Percentiles rank a stretch among this genome's conserved stretches.
Evolutionary conservation across 2,329 filamentous ascomycete species (phyloP).

Genomic region (Neurospora sp.): DNA sequence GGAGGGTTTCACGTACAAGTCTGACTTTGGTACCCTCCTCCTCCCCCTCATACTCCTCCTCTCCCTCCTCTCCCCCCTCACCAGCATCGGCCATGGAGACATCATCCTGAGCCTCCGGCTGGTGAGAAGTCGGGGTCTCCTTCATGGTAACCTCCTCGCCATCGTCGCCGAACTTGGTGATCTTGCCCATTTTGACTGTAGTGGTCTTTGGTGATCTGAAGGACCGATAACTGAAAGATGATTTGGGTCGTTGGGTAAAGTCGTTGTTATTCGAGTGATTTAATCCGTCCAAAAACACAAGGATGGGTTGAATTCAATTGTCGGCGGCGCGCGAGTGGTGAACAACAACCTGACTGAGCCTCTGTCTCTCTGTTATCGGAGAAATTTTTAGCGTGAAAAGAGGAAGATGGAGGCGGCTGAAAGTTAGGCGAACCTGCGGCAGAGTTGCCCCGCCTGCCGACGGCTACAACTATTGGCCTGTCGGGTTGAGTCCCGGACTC

Average conservation of each 20-base stretch:
- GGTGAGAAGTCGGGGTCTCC: conserved; percentile 30
- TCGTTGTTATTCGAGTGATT: neutral
- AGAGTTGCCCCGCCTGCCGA: neutral
- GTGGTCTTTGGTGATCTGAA: neutral
- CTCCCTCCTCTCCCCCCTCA: conserved; percentile 22
- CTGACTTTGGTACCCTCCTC: conserved; percentile 49
- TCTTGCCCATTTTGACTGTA: neutral
- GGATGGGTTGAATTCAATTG: neutral
- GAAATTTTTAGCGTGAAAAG: neutral
- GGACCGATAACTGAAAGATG: neutral
- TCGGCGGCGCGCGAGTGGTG: neutral
- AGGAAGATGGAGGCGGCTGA: neutral
- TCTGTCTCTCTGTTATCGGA: neutral
- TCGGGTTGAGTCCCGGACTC: neutral
- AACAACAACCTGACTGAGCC: neutral
- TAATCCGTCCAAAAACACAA: neutral
- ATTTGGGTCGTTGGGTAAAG: neutral
- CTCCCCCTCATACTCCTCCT: conserved; percentile 31
- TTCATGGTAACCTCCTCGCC: conserved; percentile 31
- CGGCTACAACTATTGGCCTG: neutral
- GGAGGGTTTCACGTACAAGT: conserved; percentile 36
- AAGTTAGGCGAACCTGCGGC: neutral
- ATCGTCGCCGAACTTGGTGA: conserved; percentile 8
- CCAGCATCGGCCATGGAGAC: conserved; percentile 24
- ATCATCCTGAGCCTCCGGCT: conserved; percentile 24